phyloP scores from a whole-genome alignment of 768 basidiomycete species.

The Kwoniella sp. region DNA sequence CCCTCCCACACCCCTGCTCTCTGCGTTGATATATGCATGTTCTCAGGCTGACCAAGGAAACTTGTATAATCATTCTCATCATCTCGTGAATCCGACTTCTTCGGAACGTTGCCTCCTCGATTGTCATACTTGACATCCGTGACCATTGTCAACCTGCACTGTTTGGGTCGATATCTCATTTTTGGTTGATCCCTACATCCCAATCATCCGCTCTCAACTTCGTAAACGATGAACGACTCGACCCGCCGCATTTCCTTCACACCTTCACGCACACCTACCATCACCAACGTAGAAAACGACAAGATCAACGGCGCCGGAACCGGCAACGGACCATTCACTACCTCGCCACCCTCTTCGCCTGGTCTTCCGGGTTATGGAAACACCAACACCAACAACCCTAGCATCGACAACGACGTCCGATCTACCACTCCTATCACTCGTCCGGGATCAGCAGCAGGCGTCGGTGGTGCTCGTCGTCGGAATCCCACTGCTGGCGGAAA shows the following conservation, averaged over 20 bases:
- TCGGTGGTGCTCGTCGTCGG: conserved; percentile 4
- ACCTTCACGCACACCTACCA: background rate
- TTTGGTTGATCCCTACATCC: too few relatives aligned
- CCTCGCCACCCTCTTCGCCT: conserved; percentile 18
- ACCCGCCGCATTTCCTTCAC: conserved; percentile 21
- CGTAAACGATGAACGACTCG: background rate
- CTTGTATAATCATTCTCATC: too few relatives aligned
- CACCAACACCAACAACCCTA: background rate
- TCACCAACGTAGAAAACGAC: background rate
- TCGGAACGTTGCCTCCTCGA: too few relatives aligned
- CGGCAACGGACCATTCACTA: conserved; percentile 2
- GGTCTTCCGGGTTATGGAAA: background rate
- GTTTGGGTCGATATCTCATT: too few relatives aligned
- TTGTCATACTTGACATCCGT: too few relatives aligned
- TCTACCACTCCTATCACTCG: conserved; percentile 1
- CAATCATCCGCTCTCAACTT: too few relatives aligned
- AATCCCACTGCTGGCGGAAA: background rate
- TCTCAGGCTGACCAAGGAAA: too few relatives aligned
- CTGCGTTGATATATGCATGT: too few relatives aligned
- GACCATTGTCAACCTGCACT: too few relatives aligned
- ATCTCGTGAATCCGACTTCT: too few relatives aligned
- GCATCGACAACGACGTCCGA: background rate
- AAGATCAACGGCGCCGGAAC: background rate
- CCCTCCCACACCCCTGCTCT: too few relatives aligned
- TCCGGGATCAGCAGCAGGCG: background rate